Percentiles rank a stretch among this genome's conserved stretches.
Conservation (phyloP, 2,329 filamentous ascomycete genomes). For the Scleromitrula shiraiana region DNA sequence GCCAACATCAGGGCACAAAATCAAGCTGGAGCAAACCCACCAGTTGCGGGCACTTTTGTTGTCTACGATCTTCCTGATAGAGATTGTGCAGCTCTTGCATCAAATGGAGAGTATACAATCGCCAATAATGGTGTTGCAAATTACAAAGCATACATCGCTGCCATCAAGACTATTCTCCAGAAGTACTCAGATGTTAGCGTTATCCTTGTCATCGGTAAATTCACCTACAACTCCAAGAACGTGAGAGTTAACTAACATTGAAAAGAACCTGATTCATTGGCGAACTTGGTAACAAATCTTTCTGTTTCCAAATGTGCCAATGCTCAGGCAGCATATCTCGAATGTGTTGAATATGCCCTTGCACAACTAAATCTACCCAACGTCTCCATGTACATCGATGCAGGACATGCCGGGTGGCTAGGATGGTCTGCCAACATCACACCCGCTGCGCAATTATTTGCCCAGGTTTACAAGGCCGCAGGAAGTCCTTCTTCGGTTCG, state of each 20-base stretch:
- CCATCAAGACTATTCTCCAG: constrained; percentile 44
- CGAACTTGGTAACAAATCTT: constrained; percentile 55
- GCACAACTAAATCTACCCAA: constrained; percentile 50
- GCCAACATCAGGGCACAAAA: constrained; percentile 40
- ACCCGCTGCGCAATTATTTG: constrained; percentile 42
- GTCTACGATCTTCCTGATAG: constrained; percentile 57
- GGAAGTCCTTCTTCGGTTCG: constrained; percentile 39
- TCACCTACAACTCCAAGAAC: too few species aligned
- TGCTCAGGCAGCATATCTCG: constrained; percentile 46
- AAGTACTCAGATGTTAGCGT: constrained; percentile 43
- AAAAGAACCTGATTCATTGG: constrained; percentile 52
- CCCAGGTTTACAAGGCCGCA: constrained; percentile 38
- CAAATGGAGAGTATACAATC: constrained; percentile 53
- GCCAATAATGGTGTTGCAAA: constrained; percentile 40
- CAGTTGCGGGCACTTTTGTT: constrained; percentile 44
- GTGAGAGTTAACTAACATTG: constrained; percentile 1
- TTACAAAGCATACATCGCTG: constrained; percentile 47
- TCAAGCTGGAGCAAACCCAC: constrained; percentile 38
- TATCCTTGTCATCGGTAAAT: constrained; percentile 41
- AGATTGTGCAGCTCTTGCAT: constrained; percentile 55
- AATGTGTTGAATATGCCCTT: constrained; percentile 48
- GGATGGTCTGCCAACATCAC: constrained; percentile 53
- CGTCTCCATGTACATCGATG: constrained; percentile 56
- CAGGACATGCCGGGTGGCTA: constrained; percentile 56
- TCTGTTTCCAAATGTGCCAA: constrained; percentile 45